phyloP scores from a whole-genome alignment of 2,329 filamentous ascomycete species.

The Phaeosphaeriaceae sp. region DNA sequence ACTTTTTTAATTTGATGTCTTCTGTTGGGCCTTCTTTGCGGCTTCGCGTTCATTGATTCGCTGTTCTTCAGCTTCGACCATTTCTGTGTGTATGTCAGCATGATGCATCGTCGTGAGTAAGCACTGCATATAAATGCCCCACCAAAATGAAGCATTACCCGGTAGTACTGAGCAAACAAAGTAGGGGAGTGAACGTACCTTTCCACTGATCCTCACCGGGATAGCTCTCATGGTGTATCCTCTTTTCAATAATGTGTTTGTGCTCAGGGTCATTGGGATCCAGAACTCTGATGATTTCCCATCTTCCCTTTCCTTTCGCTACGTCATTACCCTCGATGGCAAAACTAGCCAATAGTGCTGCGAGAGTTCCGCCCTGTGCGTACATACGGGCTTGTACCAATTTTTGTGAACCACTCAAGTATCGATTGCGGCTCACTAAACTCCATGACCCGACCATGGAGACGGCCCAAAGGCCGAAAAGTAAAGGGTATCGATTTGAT shows the following conservation, averaged over 20 bases:
- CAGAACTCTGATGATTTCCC: constrained; percentile 82
- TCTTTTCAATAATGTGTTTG: constrained; percentile 84
- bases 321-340: constrained; percentile 83
- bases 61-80: constrained; percentile 81
- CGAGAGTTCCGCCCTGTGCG: constrained; percentile 86
- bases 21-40: constrained; percentile 28
- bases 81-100: constrained; percentile 62
- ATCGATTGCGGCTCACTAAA: constrained; percentile 78
- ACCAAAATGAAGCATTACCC: too few relatives aligned
- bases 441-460: constrained; percentile 77
- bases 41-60: constrained; percentile 59
- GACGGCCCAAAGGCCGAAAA: constrained; percentile 80
- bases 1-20: constrained; percentile 19
- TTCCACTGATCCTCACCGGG: constrained; percentile 93
- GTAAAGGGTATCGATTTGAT: constrained; percentile 84
- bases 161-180: not conserved
- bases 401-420: constrained; percentile 79
- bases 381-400: constrained; percentile 94
- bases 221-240: constrained; percentile 84
- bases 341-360: constrained; percentile 81
- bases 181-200: constrained; percentile 58
- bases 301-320: constrained; percentile 75
- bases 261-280: constrained; percentile 84
- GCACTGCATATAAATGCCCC: constrained; percentile 5
- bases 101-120: constrained; percentile 1